Conservation (phyloP, 805 yeast genomes). For the Metschnikowia picachoensis region DNA sequence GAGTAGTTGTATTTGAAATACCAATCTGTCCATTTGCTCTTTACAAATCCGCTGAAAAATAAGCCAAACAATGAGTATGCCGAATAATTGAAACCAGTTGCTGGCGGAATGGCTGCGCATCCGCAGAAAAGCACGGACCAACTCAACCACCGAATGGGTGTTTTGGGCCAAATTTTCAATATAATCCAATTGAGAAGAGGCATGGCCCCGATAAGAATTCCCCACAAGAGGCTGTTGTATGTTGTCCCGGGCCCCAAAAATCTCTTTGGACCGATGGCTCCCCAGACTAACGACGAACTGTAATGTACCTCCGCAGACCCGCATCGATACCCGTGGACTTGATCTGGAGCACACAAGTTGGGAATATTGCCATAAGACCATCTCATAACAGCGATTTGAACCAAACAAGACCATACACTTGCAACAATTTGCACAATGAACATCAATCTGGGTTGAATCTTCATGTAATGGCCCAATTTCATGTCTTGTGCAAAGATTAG, state of each 20-base stretch:
- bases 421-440: constrained; percentile 19
- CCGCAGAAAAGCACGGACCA: constrained; percentile 8
- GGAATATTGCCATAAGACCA: constrained; percentile 22
- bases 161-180: constrained; percentile 5
- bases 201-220: constrained; percentile 12
- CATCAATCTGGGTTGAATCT: constrained; percentile 18
- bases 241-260: constrained; percentile 26
- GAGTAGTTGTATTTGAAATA: constrained; percentile 8
- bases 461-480: constrained; percentile 22
- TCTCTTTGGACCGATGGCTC: constrained; percentile 31
- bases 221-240: constrained; percentile 13
- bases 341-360: constrained; percentile 16
- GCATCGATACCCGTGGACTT: constrained; percentile 18
- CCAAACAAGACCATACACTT: constrained; percentile 21
- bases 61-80: constrained; percentile 7
- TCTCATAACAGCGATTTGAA: constrained; percentile 22
- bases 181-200: constrained; percentile 6
- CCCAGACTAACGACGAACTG: constrained; percentile 30
- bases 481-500: constrained; percentile 17
- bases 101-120: constrained; percentile 7
- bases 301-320: constrained; percentile 20
- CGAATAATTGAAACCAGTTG: constrained; percentile 9
- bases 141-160: constrained; percentile 7
- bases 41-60: constrained; percentile 7
- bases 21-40: constrained; percentile 7